Conservation (phyloP, 148 eudicot species). For the Mesembryanthemum crystallinum region DNA sequence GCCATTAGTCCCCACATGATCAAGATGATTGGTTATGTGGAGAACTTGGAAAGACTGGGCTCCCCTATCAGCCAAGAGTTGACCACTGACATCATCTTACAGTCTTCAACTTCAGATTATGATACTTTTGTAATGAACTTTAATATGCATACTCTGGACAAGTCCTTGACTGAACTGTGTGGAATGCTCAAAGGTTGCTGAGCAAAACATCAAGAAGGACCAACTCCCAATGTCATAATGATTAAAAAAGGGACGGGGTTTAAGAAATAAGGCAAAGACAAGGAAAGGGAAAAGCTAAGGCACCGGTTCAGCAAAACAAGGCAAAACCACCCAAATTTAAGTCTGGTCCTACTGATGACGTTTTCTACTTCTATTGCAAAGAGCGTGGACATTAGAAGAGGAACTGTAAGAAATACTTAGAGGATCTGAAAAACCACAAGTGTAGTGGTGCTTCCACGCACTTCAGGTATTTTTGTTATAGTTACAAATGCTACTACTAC, state of each 20-base stretch:
- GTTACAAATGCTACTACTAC: neutral
- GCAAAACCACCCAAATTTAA: neutral
- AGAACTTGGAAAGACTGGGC: neutral
- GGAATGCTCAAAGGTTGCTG: conserved; percentile 1
- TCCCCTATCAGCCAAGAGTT: neutral
- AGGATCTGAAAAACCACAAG: neutral
- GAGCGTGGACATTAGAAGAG: no score
- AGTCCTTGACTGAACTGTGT: neutral
- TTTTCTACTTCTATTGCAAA: no score
- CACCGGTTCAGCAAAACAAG: neutral
- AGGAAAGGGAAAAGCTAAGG: neutral
- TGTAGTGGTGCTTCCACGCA: neutral
- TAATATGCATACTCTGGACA: no score
- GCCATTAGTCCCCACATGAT: no score
- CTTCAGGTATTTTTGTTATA: conserved; percentile 12
- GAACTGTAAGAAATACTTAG: neutral
- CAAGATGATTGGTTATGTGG: no score
- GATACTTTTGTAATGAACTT: no score
- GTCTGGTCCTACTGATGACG: no score
- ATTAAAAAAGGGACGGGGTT: neutral
- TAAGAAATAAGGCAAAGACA: neutral
- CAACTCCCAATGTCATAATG: neutral
- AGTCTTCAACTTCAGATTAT: neutral
- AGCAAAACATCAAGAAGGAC: neutral
- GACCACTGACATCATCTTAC: neutral